Evolutionary conservation across 78 protist genomes (phyloP).

Genomic region (Dictyostelium discoideum): DNA sequence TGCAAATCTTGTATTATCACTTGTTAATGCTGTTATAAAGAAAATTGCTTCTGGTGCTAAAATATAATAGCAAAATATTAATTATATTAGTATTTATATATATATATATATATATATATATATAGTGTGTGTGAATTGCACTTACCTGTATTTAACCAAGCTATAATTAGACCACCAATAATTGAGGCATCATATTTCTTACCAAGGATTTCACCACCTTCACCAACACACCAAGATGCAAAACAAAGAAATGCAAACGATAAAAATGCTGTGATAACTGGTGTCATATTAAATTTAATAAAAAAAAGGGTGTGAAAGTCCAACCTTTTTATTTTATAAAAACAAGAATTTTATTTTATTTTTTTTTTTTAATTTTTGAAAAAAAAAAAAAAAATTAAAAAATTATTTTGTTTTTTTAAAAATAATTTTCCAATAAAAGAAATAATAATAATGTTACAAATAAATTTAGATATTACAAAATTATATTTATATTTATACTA

Average conservation of each 20-base stretch:
- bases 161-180: conserved; percentile 86
- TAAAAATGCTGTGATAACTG: not conserved
- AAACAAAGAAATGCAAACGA: conserved; percentile 56
- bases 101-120: too few relatives aligned
- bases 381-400: not conserved
- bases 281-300: conserved; percentile 1
- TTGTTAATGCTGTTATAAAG: conserved; percentile 81
- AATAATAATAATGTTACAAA: not conserved
- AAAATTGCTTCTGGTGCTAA: conserved; percentile 86
- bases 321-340: not conserved
- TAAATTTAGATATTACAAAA: too few relatives aligned
- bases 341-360: not conserved
- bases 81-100: not conserved
- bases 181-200: conserved; percentile 87
- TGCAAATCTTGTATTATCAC: conserved; percentile 83
- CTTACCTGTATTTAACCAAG: conserved; percentile 89
- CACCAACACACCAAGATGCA: conserved; percentile 87
- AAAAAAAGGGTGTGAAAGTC: not conserved
- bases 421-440: not conserved
- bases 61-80: too few relatives aligned
- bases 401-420: not conserved
- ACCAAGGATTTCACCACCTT: conserved; percentile 90
- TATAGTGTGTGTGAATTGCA: not conserved
- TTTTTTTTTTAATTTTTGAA: not conserved
- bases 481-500: too few relatives aligned